Evolutionary conservation across 78 protist genomes (phyloP).

Genomic region (Dictyostelium capitatum): DNA sequence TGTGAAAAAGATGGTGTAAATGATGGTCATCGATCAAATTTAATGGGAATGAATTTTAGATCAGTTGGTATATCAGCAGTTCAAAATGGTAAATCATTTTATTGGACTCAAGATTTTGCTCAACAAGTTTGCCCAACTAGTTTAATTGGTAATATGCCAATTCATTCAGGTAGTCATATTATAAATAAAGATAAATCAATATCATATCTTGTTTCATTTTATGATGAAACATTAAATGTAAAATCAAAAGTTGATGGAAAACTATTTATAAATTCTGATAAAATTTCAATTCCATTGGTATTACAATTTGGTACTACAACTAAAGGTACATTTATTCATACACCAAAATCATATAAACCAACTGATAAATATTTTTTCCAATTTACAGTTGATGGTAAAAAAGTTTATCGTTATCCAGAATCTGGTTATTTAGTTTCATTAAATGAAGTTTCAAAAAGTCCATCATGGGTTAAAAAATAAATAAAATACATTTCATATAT

Average conservation of each 20-base stretch:
- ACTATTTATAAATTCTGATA: neutral
- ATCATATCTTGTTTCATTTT: neutral
- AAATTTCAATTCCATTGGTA: neutral
- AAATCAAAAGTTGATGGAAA: neutral
- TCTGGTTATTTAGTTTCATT: neutral
- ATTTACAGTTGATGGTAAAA: neutral
- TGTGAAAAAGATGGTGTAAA: slow-evolving; percentile 3
- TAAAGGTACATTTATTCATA: slow-evolving; percentile 8
- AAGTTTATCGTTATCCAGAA: slow-evolving; percentile 1
- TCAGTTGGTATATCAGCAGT: slow-evolving; percentile 15
- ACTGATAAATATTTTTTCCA: slow-evolving; percentile 9
- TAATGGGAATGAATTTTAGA: neutral
- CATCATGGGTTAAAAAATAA: slow-evolving; percentile 7
- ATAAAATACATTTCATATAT: too few relatives aligned
- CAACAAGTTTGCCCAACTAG: neutral
- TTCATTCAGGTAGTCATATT: slow-evolving; percentile 21
- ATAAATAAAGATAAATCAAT: neutral
- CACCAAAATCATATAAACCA: neutral
- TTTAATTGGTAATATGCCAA: neutral
- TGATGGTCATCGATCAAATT: slow-evolving; percentile 27
- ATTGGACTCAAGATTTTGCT: slow-evolving; percentile 25
- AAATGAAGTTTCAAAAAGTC: neutral
- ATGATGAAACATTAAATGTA: neutral
- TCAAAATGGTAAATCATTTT: neutral
- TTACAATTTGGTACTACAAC: slow-evolving; percentile 3